Evolutionary conservation across 2,329 filamentous ascomycete genomes (phyloP), one percentile per base, ranked within the genome.

Genomic region (Apiospora rasikravindrae): DNA sequence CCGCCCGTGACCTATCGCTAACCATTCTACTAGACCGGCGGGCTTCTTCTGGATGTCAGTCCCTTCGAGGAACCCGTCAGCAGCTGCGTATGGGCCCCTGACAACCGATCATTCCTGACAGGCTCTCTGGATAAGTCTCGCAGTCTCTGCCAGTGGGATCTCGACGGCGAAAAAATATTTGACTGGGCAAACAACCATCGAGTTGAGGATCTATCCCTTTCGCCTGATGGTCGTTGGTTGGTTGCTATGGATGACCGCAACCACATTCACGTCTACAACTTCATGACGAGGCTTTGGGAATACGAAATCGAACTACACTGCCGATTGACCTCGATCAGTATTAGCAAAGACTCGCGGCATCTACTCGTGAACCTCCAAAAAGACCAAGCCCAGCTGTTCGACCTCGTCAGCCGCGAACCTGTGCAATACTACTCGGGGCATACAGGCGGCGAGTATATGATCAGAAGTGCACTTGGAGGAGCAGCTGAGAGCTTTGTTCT

Each of bases 401-500:
- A 97, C 78, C 88, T 98, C 44, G 87, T 91, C 13, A 92, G 91
- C 2, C 90, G 91, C 24, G 90, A 92, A 44, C 86, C 91, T n/a
- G 85, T 96, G 5, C 91, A 93, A 76, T 91, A 88, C 76, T 98
- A 93, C 79, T 86, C 89, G 22, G 95, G 94, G 0, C 93, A 95
- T 74, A 89, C 87, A 61, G 94, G 95, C 74, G 92, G 90, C 70
- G 85, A 92, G 1, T 98, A 86, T 79, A 88, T 98, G 71, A 97
- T 99, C 73, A 89, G 96, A 69, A 93, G 92, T 77, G 86, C 88
- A 0, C 96, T 98, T 82, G 96, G 96, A 24, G 96, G 96, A 44
- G 95, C 96, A 1, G 92, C 94, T 72, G 95, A 98, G 83, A 95
- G 92, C 80, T 98, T 98, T 81, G 92, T 98, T 13, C 87, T 97